phyloP scores from a whole-genome alignment of 495 filamentous ascomycete species.

The Trichoderma erinaceum region DNA sequence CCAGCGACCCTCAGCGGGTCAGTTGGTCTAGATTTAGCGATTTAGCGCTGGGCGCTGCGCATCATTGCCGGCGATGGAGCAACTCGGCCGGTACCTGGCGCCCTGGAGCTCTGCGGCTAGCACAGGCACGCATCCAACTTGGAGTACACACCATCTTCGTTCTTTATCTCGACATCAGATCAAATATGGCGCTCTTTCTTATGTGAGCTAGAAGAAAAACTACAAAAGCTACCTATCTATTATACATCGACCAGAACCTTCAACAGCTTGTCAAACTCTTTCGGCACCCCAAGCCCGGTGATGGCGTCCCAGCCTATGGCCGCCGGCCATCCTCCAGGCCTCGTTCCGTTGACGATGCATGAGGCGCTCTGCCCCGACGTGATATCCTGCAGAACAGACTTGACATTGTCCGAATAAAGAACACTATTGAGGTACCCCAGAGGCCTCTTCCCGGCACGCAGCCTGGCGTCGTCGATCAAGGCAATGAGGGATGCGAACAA shows the following conservation, averaged over 20 bases:
- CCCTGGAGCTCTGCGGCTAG: conserved; percentile 14
- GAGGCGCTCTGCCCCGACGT: conserved; percentile 28
- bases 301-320: conserved; percentile 32
- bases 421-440: conserved; percentile 36
- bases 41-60: not conserved
- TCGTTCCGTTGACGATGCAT: conserved; percentile 28
- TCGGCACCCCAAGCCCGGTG: conserved; percentile 34
- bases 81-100: not conserved
- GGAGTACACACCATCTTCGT: no score
- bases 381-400: conserved; percentile 29
- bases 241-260: conserved; percentile 20
- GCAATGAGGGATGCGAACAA: conserved; percentile 37
- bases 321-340: conserved; percentile 31
- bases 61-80: not conserved
- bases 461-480: conserved; percentile 34
- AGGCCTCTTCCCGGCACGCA: conserved; percentile 33
- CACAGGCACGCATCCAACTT: no score
- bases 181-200: not conserved
- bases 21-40: not conserved
- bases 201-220: no score
- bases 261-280: conserved; percentile 32
- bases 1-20: conserved; percentile 9
- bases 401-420: conserved; percentile 29
- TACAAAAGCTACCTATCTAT: not conserved
- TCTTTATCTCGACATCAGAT: not conserved